A percentile compares a stretch with the other conserved stretches of the same genome.
These are phyloP conservation scores for Tephrocybe sp. DNA, from an alignment of 768 basidiomycete species.

Conservation along the genomic window DNA sequence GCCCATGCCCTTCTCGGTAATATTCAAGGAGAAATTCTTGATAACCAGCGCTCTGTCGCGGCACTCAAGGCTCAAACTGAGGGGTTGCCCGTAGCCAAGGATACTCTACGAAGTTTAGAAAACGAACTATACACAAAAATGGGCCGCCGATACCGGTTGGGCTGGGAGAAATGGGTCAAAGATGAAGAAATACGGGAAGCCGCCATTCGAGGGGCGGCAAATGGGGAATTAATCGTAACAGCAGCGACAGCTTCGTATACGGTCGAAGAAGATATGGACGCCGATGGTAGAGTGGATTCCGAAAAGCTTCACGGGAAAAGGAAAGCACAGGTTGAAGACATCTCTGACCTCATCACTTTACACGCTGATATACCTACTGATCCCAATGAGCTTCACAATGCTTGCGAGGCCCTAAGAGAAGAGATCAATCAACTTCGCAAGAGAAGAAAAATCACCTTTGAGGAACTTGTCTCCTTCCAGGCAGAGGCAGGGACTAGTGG, in stretches of 20 bases:
- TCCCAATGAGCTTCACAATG: slow-evolving; percentile 46
- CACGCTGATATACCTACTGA: slow-evolving; percentile 57
- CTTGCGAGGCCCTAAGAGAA: slow-evolving; percentile 59
- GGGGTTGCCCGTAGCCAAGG: slow-evolving; percentile 57
- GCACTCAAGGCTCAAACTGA: slow-evolving; percentile 71
- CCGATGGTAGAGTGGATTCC: slow-evolving; percentile 31
- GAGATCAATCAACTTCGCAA: slow-evolving; percentile 66
- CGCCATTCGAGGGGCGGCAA: slow-evolving; percentile 57
- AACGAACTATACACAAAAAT: slow-evolving; percentile 68
- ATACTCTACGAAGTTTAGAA: slow-evolving; percentile 60
- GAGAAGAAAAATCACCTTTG: slow-evolving; percentile 70
- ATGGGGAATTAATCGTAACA: slow-evolving; percentile 51
- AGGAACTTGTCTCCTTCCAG: slow-evolving; percentile 75
- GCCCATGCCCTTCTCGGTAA: slow-evolving; percentile 83
- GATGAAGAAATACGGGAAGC: slow-evolving; percentile 81
- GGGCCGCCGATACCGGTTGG: slow-evolving; percentile 76
- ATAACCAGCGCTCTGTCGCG: slow-evolving; percentile 72
- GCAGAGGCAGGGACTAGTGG: slow-evolving; percentile 90
- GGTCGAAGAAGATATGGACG: slow-evolving; percentile 45
- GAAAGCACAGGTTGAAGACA: slow-evolving; percentile 53
- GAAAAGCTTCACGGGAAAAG: slow-evolving; percentile 56
- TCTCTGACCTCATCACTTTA: slow-evolving; percentile 60
- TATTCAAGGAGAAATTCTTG: slow-evolving; percentile 88
- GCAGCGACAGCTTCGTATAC: slow-evolving; percentile 42
- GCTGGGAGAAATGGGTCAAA: slow-evolving; percentile 92